phyloP scores from a whole-genome alignment of 2,329 filamentous ascomycete genomes.

The Trematosphaeria pertusa region DNA sequence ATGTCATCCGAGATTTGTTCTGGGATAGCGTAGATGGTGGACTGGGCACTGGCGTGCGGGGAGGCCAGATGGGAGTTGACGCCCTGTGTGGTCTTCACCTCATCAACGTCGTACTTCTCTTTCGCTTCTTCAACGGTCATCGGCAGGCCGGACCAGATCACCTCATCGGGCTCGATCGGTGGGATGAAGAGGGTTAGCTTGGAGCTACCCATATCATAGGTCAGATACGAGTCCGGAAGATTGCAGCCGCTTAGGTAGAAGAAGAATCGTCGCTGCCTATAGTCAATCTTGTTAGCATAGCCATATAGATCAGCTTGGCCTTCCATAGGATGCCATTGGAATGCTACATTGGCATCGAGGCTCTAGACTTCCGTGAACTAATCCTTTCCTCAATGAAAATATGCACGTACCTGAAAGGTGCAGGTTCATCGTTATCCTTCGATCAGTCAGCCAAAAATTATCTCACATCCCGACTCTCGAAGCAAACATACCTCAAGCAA shows the following conservation, averaged over 20 bases:
- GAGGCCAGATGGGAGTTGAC: conserved; percentile 75
- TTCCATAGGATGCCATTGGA: no score
- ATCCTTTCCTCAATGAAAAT: no score
- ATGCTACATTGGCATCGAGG: no score
- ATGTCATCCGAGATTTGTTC: conserved; percentile 76
- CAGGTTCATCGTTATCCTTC: conserved; percentile 80
- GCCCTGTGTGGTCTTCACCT: conserved; percentile 74
- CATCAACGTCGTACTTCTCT: conserved; percentile 70
- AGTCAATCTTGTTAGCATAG: no score
- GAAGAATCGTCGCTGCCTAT: conserved; percentile 86
- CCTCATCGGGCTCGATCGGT: conserved; percentile 82
- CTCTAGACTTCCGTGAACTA: no score
- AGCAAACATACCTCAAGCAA: conserved; percentile 68
- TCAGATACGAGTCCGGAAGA: conserved; percentile 78
- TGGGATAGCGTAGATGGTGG: conserved; percentile 76
- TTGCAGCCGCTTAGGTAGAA: conserved; percentile 91
- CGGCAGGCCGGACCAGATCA: conserved; percentile 93
- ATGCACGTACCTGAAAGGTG: conserved; percentile 85
- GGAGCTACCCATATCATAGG: conserved; percentile 78
- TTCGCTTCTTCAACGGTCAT: conserved; percentile 77
- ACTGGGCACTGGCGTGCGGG: conserved; percentile 54
- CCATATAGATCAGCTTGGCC: conserved; percentile 9
- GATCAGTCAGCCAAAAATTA: conserved; percentile 9
- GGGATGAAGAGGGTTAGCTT: conserved; percentile 90
- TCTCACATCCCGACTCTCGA: background rate